Evolutionary conservation across 208 protist species (phyloP), one percentile per base, ranked within the genome.

Genomic region (Trichomonas tenax): DNA sequence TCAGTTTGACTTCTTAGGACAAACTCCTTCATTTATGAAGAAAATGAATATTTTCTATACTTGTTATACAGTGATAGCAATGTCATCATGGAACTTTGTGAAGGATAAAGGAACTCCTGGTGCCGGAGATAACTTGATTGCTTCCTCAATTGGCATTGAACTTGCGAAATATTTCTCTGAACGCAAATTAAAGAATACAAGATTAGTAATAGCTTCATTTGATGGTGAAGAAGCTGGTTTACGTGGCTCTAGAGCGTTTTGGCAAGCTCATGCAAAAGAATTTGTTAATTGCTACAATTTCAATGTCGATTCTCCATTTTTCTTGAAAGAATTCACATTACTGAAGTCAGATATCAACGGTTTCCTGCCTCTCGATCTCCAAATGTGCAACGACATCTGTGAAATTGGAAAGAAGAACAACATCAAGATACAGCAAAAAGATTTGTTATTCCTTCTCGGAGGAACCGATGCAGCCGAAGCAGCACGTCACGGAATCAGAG

Each of bases 381-480:
- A 93, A 38, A 17, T 93, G 26, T 38, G 4, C 10, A 17, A 48
- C 38, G n/a, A 48, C 6, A 34, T 34, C 26, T 15, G 17, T 51
- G 44, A 93, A 15, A 51, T 51, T 10, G 86, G n/a, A 10, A 48
- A 34, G 15, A 41, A 93, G n/a, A 31, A 46, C 8, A 31, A 41
- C n/a, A 9, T 93, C 26, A 17, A 89, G 23, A 15, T 26, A 0
- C 6, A 38, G 0, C 41, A 34, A 23, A 41, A 93, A 38, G 14
- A 34, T 34, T 26, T 93, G 2, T 40, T 34, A 36, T 93, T 48
- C 11, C 38, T 93, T 17, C 10, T 26, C 14, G 86, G 86, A 34
- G 86, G n/a, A 93, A 93, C 86, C 17, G 86, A 93, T 15, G 86
- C 86, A 4, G 86, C 86, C 21, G 86, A 93, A 38, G 86, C 86